A percentile compares a stretch with the other conserved stretches of the same genome.
Conservation (phyloP, 1,284 basidiomycete genomes). For the Naganishia cerealis region DNA sequence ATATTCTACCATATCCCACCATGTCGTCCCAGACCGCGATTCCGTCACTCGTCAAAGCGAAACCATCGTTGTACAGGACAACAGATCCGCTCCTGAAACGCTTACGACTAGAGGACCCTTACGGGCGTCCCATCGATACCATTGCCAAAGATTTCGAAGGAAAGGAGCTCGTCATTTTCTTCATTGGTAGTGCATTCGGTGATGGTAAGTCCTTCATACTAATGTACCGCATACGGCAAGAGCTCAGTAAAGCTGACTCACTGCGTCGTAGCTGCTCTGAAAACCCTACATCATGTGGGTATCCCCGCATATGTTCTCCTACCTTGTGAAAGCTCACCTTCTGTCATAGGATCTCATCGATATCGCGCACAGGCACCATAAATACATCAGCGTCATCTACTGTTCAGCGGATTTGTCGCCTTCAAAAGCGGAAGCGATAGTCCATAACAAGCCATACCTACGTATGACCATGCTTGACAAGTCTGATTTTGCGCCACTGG, state of each 20-base stretch:
- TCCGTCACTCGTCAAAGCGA: slow-evolving; percentile 31
- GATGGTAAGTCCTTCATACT: slow-evolving; percentile 43
- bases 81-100: slow-evolving; percentile 37
- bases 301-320: background rate
- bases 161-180: slow-evolving; percentile 51
- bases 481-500: slow-evolving; percentile 52
- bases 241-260: background rate
- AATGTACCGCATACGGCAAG: slow-evolving; percentile 6
- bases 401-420: slow-evolving; percentile 51
- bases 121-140: slow-evolving; percentile 47
- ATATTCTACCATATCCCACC: background rate
- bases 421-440: slow-evolving; percentile 37
- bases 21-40: slow-evolving; percentile 21
- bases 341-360: slow-evolving; percentile 42
- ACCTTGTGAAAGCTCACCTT: background rate
- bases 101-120: slow-evolving; percentile 49
- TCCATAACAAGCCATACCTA: slow-evolving; percentile 50
- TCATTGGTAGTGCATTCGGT: slow-evolving; percentile 50
- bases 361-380: slow-evolving; percentile 40
- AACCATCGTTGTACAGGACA: slow-evolving; percentile 25
- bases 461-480: slow-evolving; percentile 53
- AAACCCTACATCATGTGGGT: slow-evolving; percentile 12
- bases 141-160: slow-evolving; percentile 45
- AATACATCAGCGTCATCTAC: slow-evolving; percentile 47
- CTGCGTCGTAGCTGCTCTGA: background rate